Evolutionary conservation across 2,329 filamentous ascomycete species (phyloP), one percentile per base, ranked within the genome.

Genomic region (Shiraia bambusicola): DNA sequence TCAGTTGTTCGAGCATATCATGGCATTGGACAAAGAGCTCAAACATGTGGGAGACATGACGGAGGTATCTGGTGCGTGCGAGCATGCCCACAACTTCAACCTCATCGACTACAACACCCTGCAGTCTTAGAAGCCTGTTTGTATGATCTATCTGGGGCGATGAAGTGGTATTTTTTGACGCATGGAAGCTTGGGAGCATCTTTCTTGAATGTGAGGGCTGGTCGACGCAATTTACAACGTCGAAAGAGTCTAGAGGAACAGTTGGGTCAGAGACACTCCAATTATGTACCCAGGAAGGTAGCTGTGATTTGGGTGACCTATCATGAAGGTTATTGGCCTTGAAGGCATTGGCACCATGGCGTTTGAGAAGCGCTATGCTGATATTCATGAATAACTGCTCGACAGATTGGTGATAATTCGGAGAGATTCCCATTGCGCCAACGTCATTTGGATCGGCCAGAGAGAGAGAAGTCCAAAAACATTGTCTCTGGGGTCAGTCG

Each of bases 271-370:
- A 48, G 7, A 27, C 30, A 25, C 49, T 49, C 51, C 51, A 52
- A 33, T 55, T 41, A 10, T 49, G 24, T 1, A 55, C 49, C 51
- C 49, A 52, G 9, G 51, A 45, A 10, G 49, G 49, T 12, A 55
- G 35, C 1, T n/a, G 15, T 12, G 13, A 37, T 10, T 27, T 30
- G 6, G 22, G 6, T 3, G 33, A 40, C 13, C 24, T 34, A 10
- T 41, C 24, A 25, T 34, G 29, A 6, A 50, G 25, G 11, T 40
- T 28, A 28, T 34, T 36, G 6, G 40, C 40, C 32, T 32, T 40
- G 14, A 50, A 50, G 14, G 37, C 39, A 13, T 28, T 27, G 3
- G 47, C 36, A 34, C 39, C 40, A 14, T 16, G 25, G 12, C 17
- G 19, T 16, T 34, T n/a, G 10, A 47, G 37, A 2, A 50, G 37